Base-by-base conservation (phyloP, 192 early-diverging fungal genomes). In the Gaertneriomyces semiglobifer region DNA sequence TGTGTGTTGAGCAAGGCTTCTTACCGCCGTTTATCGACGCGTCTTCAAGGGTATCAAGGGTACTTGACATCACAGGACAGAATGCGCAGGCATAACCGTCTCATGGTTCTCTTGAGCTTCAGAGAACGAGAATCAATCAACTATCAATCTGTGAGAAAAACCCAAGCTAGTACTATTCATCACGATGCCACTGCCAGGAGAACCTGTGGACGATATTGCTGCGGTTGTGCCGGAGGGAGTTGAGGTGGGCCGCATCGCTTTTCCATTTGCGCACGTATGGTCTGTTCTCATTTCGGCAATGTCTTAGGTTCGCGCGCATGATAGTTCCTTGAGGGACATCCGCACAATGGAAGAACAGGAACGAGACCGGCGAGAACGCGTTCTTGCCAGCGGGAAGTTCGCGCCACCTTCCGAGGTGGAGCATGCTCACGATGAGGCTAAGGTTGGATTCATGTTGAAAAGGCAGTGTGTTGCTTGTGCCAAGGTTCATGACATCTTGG, bases 401-500 rank as follows among this genome's bases (percentile, higher is more conserved):
- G 56, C 38, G 5, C 56, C 56, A 14, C 33, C 56, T 33, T 25
- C 16, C 33, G 56, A 58, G 33, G 56, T 38, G 3, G 56, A 16
- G 33, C 56, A 58, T 58, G 56, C 56, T 5, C 56, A 11, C 38
- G 56, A 58, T 58, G 56, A 58, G 56, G 56, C 56, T 33, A 58
- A 58, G 33, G 56, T 38, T 58, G n/a, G 50, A 52, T 18, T 52
- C 25, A 2, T 33, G 25, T 33, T 33, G 25, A 2, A 2, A 5
- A 52, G 50, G 50, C 50, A 20, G n/a, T 18, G n/a, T 52, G 20
- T 18, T 52, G 6, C 20, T 6, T 6, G 6, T 52, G n/a, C 20
- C 50, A 52, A 6, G n/a, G 3, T 18, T 5, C 50, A 33, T 52
- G 50, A 52, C 20, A 52, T 18, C 20, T 18, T 18, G 50, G n/a